Base-by-base conservation (phyloP, 129 eudicot species). In the Mikania micrantha region DNA sequence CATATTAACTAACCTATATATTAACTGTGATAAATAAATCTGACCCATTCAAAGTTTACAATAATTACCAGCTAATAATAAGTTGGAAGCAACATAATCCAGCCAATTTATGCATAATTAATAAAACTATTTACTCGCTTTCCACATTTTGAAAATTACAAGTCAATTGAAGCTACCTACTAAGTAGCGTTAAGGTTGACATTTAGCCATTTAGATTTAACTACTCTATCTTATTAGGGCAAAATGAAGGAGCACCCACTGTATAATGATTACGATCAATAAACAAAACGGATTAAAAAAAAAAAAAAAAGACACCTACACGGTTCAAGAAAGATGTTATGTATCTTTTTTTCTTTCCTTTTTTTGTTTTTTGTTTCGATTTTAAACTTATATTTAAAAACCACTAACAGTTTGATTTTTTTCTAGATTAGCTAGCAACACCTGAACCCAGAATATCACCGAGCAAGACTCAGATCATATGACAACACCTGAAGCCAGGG, bases 21-120 rank as follows among this genome's bases (percentile, higher is more conserved):
- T n/a, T n/a, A n/a, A n/a, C n/a, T n/a, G n/a, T n/a, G n/a, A n/a
- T n/a, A n/a, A n/a, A n/a, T n/a, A n/a, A n/a, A n/a, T n/a, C n/a
- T n/a, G n/a, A n/a, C n/a, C n/a, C n/a, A n/a, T n/a, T n/a, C n/a
- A n/a, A n/a, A n/a, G n/a, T n/a, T n/a, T n/a, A n/a, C n/a, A n/a
- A n/a, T n/a, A 53, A 69, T 27, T 27, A 21, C 40, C 64, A 53
- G 73, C 73, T 66, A 74, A 42, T 66, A 7, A 12, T 15, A 66
- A 66, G 38, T 20, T 28, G 60, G 60, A 32, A 57, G 42, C 27
- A 13, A 27, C 35, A 54, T 59, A 66, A 34, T 75, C 74, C 79
- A 74, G 67, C 78, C 56, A 56, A 74, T 66, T 66, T 41, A 74
- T 66, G 13, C 13, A 50, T 48, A 73, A 63, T 20, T 9, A 56